Evolutionary conservation across 106 monocot genomes (phyloP).

Genomic region (Gastrodia elata): DNA sequence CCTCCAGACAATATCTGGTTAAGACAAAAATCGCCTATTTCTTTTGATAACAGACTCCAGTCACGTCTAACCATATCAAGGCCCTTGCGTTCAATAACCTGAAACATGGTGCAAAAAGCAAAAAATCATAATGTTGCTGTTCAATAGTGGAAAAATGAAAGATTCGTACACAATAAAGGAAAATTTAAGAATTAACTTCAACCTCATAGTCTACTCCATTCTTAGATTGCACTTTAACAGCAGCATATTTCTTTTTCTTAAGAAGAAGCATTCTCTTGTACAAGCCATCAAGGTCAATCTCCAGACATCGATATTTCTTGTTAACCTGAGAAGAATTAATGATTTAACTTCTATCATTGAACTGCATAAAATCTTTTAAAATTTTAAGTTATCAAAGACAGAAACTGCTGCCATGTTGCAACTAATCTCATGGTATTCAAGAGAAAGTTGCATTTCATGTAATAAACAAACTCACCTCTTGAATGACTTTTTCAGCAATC

Average conservation of each 20-base stretch:
- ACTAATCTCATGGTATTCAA: neutral
- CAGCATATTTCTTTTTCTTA: constrained; percentile 99
- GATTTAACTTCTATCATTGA: neutral
- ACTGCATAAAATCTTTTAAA: neutral
- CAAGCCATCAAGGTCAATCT: constrained; percentile 96
- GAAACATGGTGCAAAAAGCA: constrained; percentile 15
- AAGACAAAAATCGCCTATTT: constrained; percentile 82
- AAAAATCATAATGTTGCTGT: neutral
- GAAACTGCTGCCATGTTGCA: neutral
- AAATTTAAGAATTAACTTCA: neutral
- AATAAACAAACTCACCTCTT: constrained; percentile 46
- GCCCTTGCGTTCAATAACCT: constrained; percentile 91
- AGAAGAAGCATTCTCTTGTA: constrained; percentile 98
- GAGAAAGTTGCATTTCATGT: neutral
- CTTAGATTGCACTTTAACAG: constrained; percentile 73
- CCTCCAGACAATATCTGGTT: constrained; percentile 72
- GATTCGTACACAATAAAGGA: neutral
- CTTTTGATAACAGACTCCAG: constrained; percentile 90
- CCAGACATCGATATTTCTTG: constrained; percentile 89
- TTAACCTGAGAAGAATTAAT: constrained; percentile 50
- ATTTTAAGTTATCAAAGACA: neutral
- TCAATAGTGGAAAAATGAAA: neutral
- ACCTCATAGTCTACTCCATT: constrained; percentile 75
- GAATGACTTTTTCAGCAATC: constrained; percentile 88
- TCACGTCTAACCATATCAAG: constrained; percentile 97